A percentile compares a stretch with the other conserved stretches of the same genome.
These are phyloP conservation scores for Ceratobasidium sp. DNA, from an alignment of 1,284 basidiomycete species.

Conservation along the genomic window DNA sequence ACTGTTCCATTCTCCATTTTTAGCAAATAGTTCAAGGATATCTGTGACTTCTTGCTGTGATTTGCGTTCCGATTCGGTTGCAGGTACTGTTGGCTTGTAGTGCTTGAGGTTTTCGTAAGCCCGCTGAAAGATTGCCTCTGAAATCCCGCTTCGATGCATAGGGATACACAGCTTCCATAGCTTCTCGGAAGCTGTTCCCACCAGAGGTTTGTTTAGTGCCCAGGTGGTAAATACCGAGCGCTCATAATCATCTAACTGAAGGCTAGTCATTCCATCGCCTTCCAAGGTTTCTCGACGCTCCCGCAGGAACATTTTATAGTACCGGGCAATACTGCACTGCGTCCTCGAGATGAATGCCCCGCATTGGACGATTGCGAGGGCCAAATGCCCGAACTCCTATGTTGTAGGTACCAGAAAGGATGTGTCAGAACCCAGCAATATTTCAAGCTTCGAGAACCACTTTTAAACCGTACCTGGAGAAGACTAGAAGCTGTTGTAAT, in stretches of 20 bases:
- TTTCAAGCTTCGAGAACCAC: no score
- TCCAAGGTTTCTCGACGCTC: neutral
- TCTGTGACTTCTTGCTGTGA: neutral
- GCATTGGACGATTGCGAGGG: conserved; percentile 25
- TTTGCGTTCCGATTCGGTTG: neutral
- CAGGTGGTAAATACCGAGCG: conserved; percentile 5
- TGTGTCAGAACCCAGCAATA: no score
- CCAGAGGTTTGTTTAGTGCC: neutral
- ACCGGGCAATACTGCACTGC: neutral
- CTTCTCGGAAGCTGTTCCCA: neutral
- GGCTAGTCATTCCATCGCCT: neutral
- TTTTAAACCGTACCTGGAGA: neutral
- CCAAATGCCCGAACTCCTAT: conserved; percentile 14
- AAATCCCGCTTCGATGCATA: conserved; percentile 4
- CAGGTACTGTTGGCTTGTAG: neutral
- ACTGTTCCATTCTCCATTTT: neutral
- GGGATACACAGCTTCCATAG: neutral
- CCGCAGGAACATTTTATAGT: neutral
- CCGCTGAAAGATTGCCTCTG: neutral
- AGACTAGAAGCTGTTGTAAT: neutral
- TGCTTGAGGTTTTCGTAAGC: neutral
- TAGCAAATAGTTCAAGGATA: neutral
- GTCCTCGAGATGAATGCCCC: conserved; percentile 24
- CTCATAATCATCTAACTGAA: conserved; percentile 1
- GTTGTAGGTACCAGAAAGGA: no score